phyloP scores from a whole-genome alignment of 495 filamentous ascomycete genomes.

The Lophiostoma macrostomum region DNA sequence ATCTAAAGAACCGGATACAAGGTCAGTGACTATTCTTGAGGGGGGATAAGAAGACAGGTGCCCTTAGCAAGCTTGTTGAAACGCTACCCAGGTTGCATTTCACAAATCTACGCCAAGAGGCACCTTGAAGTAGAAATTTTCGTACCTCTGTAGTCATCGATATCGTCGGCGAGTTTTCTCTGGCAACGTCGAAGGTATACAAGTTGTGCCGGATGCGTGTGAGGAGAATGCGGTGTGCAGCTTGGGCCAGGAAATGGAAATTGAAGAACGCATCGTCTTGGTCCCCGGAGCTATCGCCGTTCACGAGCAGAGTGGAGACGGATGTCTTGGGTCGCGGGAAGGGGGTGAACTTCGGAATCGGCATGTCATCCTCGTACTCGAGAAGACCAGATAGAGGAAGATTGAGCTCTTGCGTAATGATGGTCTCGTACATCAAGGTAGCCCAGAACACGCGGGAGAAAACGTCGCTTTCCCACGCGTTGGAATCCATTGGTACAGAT shows the following conservation, averaged over 20 bases:
- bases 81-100: no score
- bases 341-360: slow-evolving; percentile 29
- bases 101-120: no score
- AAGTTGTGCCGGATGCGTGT: slow-evolving; percentile 26
- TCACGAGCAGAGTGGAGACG: slow-evolving; percentile 7
- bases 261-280: slow-evolving; percentile 34
- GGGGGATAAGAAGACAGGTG: no score
- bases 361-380: slow-evolving; percentile 29
- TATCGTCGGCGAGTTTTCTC: slow-evolving; percentile 15
- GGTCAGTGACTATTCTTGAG: no score
- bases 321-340: slow-evolving; percentile 22
- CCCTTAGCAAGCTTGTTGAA: no score
- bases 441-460: slow-evolving; percentile 30
- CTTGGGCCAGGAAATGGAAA: slow-evolving; percentile 33
- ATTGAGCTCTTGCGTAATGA: slow-evolving; percentile 31
- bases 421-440: slow-evolving; percentile 33
- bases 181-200: slow-evolving; percentile 25
- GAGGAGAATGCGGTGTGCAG: slow-evolving; percentile 26
- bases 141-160: slow-evolving; percentile 20
- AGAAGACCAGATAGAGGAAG: slow-evolving; percentile 22
- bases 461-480: slow-evolving; percentile 33
- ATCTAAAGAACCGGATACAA: no score
- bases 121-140: no score
- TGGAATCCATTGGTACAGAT: slow-evolving; percentile 23
- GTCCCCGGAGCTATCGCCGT: no score